phyloP scores from a whole-genome alignment of 2,329 filamentous ascomycete species.

The Aureobasidium musti region DNA sequence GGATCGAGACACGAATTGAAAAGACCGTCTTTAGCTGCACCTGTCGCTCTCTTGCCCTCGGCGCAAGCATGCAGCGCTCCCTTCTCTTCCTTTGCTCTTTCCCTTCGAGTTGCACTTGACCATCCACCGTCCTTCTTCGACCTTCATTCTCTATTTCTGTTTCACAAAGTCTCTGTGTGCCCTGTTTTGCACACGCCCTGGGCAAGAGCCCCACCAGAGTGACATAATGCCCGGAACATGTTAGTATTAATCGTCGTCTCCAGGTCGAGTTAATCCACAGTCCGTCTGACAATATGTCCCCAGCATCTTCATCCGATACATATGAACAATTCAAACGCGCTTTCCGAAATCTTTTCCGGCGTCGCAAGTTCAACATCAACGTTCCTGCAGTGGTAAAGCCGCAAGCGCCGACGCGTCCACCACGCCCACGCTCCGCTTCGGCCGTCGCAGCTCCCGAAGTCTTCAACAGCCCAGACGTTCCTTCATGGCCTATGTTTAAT shows the following conservation, averaged over 20 bases:
- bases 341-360: slow-evolving; percentile 38
- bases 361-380: slow-evolving; percentile 30
- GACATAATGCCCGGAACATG: slow-evolving; percentile 30
- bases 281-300: slow-evolving; percentile 21
- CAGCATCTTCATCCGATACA: slow-evolving; percentile 36
- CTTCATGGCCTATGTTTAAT: slow-evolving; percentile 12
- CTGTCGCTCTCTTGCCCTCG: slow-evolving; percentile 21
- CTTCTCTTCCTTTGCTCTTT: slow-evolving; percentile 7
- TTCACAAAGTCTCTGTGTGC: not conserved
- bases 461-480: slow-evolving; percentile 4
- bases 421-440: slow-evolving; percentile 22
- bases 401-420: slow-evolving; percentile 24
- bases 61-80: slow-evolving; percentile 11
- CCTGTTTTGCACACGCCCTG: slow-evolving; percentile 2
- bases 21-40: slow-evolving; percentile 25
- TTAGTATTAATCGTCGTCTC: slow-evolving; percentile 25
- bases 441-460: slow-evolving; percentile 29
- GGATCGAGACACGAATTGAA: slow-evolving; percentile 23
- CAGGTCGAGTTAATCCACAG: not conserved
- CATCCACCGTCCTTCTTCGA: not conserved
- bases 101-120: not conserved
- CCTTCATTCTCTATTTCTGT: not conserved
- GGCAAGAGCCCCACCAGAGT: slow-evolving; percentile 23
- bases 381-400: slow-evolving; percentile 15
- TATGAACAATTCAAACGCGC: slow-evolving; percentile 36